phyloP scores from a whole-genome alignment of 371 early-diverging fungal species.

The Mortierella sp. region DNA sequence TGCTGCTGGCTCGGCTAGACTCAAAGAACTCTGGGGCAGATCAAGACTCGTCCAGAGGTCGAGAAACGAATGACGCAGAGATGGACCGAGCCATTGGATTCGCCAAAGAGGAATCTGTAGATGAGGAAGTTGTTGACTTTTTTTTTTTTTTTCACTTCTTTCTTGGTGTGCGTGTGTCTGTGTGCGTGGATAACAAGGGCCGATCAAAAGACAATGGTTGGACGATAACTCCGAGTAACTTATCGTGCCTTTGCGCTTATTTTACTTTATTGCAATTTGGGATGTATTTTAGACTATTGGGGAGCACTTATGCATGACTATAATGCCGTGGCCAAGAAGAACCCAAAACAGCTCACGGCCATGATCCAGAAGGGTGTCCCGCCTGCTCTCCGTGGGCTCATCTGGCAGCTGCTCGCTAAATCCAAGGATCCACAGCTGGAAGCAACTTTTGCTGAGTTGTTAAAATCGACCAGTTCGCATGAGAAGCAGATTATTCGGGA shows the following conservation, averaged over 20 bases:
- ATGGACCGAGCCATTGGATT: conserved; percentile 56
- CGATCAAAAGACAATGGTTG: too few species aligned
- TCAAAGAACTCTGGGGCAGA: conserved; percentile 67
- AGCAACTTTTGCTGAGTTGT: conserved; percentile 71
- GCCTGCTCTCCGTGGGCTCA: conserved; percentile 85
- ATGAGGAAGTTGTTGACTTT: conserved; percentile 73
- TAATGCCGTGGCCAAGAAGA: conserved; percentile 75
- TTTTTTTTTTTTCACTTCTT: too few species aligned
- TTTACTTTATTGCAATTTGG: background rate
- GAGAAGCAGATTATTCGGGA: conserved; percentile 95
- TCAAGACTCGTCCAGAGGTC: conserved; percentile 59
- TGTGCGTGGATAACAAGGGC: too few species aligned
- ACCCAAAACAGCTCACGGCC: conserved; percentile 73
- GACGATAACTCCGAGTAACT: too few species aligned
- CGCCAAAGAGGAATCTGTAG: conserved; percentile 48
- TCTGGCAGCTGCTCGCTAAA: conserved; percentile 89
- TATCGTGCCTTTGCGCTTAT: too few species aligned
- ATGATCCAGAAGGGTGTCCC: conserved; percentile 90
- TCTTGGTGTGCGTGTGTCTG: too few species aligned
- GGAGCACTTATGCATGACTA: conserved; percentile 89
- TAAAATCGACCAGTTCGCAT: conserved; percentile 74
- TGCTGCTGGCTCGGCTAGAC: conserved; percentile 74
- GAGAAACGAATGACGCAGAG: conserved; percentile 53
- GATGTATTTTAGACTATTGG: conserved; percentile 83
- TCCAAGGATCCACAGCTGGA: conserved; percentile 78